Evolutionary conservation across 306 rosid species (phyloP).

Genomic region (Castanea mollissima): DNA sequence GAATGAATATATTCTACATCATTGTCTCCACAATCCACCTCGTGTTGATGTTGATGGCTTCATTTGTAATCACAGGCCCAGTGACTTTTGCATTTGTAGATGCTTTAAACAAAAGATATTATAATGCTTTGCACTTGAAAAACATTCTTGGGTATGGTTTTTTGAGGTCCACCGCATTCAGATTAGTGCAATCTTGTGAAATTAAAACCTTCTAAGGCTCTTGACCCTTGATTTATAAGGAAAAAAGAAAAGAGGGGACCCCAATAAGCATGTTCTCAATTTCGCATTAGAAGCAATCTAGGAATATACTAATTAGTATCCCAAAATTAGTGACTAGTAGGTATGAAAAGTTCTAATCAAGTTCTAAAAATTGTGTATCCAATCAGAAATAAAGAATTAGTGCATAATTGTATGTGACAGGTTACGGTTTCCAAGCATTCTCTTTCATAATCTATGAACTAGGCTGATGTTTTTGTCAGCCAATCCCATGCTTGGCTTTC

Average conservation of each 20-base stretch:
- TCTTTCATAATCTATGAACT: not conserved
- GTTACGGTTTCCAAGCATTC: not conserved
- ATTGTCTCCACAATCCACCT: not conserved
- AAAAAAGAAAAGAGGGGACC: not conserved
- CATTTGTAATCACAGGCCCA: not conserved
- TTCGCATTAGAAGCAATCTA: slow-evolving; percentile 21
- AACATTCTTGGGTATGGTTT: not conserved
- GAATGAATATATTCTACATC: too few species aligned
- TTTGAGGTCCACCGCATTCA: not conserved
- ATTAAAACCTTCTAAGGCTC: not conserved
- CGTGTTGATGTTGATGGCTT: not conserved
- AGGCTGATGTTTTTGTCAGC: not conserved
- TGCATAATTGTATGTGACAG: slow-evolving; percentile 3
- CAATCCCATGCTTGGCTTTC: slow-evolving; percentile 5
- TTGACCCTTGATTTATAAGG: not conserved
- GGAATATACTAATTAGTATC: slow-evolving; percentile 17
- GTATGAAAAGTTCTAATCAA: slow-evolving; percentile 10
- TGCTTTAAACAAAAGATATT: not conserved
- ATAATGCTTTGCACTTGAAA: not conserved
- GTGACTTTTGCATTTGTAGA: not conserved
- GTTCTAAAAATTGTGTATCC: slow-evolving; percentile 20
- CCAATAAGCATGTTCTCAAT: slow-evolving; percentile 3
- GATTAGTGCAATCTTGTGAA: not conserved
- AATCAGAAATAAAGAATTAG: slow-evolving; percentile 17
- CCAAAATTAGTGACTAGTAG: slow-evolving; percentile 23